These are phyloP conservation scores for Pseudonitzschia multistriata DNA, from an alignment of 108 stramenopile species.

Conservation along the genomic window DNA sequence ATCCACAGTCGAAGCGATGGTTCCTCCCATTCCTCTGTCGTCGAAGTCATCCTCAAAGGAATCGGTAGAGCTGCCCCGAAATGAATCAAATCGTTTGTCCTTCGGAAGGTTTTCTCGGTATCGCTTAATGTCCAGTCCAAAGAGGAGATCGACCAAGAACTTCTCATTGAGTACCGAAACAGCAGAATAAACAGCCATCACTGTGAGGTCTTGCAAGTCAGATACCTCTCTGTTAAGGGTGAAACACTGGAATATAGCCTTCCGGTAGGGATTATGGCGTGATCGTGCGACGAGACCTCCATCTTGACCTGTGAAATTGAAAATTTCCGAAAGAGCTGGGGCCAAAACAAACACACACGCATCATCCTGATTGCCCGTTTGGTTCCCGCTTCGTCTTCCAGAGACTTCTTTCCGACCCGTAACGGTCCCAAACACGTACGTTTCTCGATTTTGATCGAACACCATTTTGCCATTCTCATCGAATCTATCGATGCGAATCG, in stretches of 20 bases:
- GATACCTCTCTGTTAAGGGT: constrained; percentile 26
- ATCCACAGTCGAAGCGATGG: constrained; percentile 1
- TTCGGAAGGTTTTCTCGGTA: constrained; percentile 32
- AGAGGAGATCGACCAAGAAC: constrained; percentile 38
- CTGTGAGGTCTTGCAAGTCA: constrained; percentile 32
- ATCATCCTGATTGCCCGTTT: constrained; percentile 12
- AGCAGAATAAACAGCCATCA: constrained; percentile 44
- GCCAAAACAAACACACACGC: constrained; percentile 71
- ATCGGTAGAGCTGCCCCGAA: constrained; percentile 2
- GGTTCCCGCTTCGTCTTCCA: not conserved
- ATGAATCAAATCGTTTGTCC: constrained; percentile 34
- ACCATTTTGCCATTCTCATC: constrained; percentile 25
- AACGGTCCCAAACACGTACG: constrained; percentile 46
- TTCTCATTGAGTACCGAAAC: constrained; percentile 33
- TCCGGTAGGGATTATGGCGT: constrained; percentile 53
- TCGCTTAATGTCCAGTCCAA: constrained; percentile 42
- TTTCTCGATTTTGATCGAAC: constrained; percentile 15
- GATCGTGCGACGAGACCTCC: constrained; percentile 32
- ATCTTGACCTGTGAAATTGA: constrained; percentile 41
- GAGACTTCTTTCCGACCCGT: constrained; percentile 40
- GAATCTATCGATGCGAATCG: constrained; percentile 40
- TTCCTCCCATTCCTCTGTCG: constrained; percentile 44
- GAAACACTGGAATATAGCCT: constrained; percentile 45
- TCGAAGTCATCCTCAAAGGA: constrained; percentile 20
- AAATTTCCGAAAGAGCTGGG: constrained; percentile 66